These are phyloP conservation scores for Boletus mariae DNA, from an alignment of 1,284 basidiomycete species.

Conservation along the genomic window DNA sequence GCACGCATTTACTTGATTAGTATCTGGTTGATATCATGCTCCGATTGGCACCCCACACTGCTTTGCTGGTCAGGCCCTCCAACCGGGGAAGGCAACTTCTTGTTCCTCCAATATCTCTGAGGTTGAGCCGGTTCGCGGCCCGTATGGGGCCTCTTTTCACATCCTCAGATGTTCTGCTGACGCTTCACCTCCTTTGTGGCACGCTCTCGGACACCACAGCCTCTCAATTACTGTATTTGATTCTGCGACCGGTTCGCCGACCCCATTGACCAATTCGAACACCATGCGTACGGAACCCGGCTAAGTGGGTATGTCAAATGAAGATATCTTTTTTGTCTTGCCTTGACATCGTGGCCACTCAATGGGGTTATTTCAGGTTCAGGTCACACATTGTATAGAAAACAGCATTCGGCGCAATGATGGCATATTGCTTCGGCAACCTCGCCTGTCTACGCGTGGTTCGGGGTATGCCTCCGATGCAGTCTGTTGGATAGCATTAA, in stretches of 20 bases:
- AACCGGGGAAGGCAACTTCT: constrained; percentile 4
- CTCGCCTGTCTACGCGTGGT: background rate
- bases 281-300: constrained; percentile 7
- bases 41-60: constrained; percentile 12
- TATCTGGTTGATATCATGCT: constrained; percentile 25
- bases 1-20: constrained; percentile 12
- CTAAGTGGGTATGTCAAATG: constrained; percentile 2
- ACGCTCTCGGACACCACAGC: constrained; percentile 32
- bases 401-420: background rate
- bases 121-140: background rate
- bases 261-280: constrained; percentile 1
- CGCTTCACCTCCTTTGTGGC: constrained; percentile 30
- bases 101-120: constrained; percentile 1
- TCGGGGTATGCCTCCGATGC: background rate
- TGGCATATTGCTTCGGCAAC: background rate
- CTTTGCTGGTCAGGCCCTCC: constrained; percentile 5
- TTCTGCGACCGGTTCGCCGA: constrained; percentile 1
- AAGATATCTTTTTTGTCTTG: constrained; percentile 2
- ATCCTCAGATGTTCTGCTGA: constrained; percentile 18
- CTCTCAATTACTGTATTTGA: constrained; percentile 4
- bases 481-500: background rate
- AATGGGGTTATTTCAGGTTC: constrained; percentile 6
- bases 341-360: constrained; percentile 2
- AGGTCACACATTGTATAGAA: background rate
- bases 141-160: constrained; percentile 12